Conservation (phyloP, 2,329 filamentous ascomycete species). For the Emmonsiellopsis sp. region DNA sequence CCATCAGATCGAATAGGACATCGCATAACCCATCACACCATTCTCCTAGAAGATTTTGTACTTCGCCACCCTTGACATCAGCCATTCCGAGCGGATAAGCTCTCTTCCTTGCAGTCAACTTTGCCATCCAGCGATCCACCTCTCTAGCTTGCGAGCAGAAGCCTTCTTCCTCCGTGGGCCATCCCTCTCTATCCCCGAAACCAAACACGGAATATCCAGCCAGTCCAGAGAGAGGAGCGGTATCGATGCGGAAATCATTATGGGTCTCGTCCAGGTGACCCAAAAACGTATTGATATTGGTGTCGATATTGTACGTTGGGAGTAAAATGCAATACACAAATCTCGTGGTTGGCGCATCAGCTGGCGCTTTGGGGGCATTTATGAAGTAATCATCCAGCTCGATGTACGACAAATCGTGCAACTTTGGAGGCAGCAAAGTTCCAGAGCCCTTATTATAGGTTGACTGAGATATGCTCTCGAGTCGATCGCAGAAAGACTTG, state of each 20-base stretch:
- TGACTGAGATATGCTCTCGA: slow-evolving; percentile 37
- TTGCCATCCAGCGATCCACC: slow-evolving; percentile 95
- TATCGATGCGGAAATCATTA: slow-evolving; percentile 93
- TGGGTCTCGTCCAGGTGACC: slow-evolving; percentile 86
- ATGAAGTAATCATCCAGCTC: slow-evolving; percentile 94
- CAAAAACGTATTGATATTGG: slow-evolving; percentile 77
- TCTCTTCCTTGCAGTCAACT: slow-evolving; percentile 73
- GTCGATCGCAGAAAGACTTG: slow-evolving; percentile 48
- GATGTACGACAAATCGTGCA: slow-evolving; percentile 71
- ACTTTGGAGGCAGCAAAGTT: slow-evolving; percentile 47
- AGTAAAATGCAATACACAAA: slow-evolving; percentile 77
- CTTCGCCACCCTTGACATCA: slow-evolving; percentile 65
- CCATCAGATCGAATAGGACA: slow-evolving; percentile 51
- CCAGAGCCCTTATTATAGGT: slow-evolving; percentile 12
- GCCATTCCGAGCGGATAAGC: slow-evolving; percentile 84
- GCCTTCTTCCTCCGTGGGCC: slow-evolving; percentile 81
- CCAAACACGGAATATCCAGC: slow-evolving; percentile 91
- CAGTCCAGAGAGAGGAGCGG: slow-evolving; percentile 64
- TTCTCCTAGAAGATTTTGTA: slow-evolving; percentile 56
- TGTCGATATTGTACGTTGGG: slow-evolving; percentile 93
- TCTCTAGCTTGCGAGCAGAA: slow-evolving; percentile 90
- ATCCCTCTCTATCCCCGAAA: slow-evolving; percentile 81
- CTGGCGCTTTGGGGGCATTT: slow-evolving; percentile 53
- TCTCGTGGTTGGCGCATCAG: slow-evolving; percentile 40
- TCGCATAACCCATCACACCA: slow-evolving; percentile 70